Conservation (phyloP, 208 protist species). For the Porcisia deanei region DNA sequence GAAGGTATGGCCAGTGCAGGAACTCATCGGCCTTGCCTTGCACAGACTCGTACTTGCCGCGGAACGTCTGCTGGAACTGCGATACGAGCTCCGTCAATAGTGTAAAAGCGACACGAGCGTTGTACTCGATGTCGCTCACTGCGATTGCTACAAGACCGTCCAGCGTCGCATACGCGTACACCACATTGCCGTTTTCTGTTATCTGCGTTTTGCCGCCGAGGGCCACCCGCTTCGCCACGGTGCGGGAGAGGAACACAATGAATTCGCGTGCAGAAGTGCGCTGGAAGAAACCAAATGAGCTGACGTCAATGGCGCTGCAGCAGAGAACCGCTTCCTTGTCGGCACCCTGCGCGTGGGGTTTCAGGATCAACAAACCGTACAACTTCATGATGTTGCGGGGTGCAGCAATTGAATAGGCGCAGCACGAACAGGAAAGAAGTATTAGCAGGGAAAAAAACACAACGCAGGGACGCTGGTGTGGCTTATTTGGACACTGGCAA, state of each 20-base stretch:
- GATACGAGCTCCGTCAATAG: slow-evolving; percentile 68
- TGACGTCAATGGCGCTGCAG: slow-evolving; percentile 83
- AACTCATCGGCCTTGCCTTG: slow-evolving; percentile 71
- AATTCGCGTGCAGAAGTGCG: slow-evolving; percentile 80
- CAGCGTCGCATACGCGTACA: slow-evolving; percentile 66
- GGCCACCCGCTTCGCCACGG: slow-evolving; percentile 74
- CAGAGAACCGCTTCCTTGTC: slow-evolving; percentile 79
- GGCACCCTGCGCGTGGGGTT: slow-evolving; percentile 45
- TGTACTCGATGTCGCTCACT: slow-evolving; percentile 89
- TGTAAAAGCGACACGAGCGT: slow-evolving; percentile 83
- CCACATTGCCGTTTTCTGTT: slow-evolving; percentile 80
- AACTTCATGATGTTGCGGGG: slow-evolving; percentile 58
- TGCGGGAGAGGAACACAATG: slow-evolving; percentile 86
- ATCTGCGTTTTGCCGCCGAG: slow-evolving; percentile 77
- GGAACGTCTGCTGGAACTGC: slow-evolving; percentile 84
- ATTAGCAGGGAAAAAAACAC: background rate
- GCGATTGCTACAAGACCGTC: slow-evolving; percentile 84
- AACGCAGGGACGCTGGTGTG: background rate
- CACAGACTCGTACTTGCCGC: slow-evolving; percentile 77
- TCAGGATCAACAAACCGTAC: slow-evolving; percentile 70
- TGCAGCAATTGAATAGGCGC: background rate
- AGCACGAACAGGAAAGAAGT: background rate
- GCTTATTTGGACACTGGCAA: background rate
- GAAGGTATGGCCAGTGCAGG: slow-evolving; percentile 73
- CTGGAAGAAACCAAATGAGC: slow-evolving; percentile 90